phyloP scores from a whole-genome alignment of 75 land plant genomes.

The Cunninghamia lanceolata region DNA sequence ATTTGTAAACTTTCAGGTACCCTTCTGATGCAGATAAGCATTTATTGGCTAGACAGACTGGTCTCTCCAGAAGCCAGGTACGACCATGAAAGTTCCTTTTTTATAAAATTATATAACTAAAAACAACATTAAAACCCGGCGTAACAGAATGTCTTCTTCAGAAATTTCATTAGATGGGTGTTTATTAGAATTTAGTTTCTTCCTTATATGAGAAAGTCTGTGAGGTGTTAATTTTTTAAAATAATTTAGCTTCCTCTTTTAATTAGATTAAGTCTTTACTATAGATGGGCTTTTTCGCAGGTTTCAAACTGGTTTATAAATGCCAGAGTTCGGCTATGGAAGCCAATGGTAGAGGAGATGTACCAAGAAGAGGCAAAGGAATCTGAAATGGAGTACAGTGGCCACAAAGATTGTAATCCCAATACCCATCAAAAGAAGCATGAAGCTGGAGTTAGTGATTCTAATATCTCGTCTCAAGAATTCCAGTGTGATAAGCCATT shows the following conservation, averaged over 20 bases:
- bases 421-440: not conserved
- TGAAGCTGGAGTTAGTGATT: not conserved
- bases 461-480: not conserved
- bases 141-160: not conserved
- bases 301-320: slow-evolving; percentile 38
- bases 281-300: not conserved
- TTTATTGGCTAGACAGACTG: slow-evolving; percentile 88
- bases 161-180: too few species aligned
- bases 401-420: not conserved
- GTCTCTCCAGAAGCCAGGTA: slow-evolving; percentile 92
- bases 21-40: slow-evolving; percentile 97
- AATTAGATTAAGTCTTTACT: too few species aligned
- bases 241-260: too few species aligned
- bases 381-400: not conserved
- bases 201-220: too few species aligned
- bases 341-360: slow-evolving; percentile 43
- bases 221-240: too few species aligned
- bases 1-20: slow-evolving; percentile 60
- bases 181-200: too few species aligned
- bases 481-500: too few species aligned
- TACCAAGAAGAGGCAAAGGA: slow-evolving; percentile 18
- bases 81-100: not conserved
- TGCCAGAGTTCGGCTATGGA: slow-evolving; percentile 31
- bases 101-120: too few species aligned
- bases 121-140: not conserved